Conservation (phyloP, 805 yeast species). For the Lipomyces sp. region DNA sequence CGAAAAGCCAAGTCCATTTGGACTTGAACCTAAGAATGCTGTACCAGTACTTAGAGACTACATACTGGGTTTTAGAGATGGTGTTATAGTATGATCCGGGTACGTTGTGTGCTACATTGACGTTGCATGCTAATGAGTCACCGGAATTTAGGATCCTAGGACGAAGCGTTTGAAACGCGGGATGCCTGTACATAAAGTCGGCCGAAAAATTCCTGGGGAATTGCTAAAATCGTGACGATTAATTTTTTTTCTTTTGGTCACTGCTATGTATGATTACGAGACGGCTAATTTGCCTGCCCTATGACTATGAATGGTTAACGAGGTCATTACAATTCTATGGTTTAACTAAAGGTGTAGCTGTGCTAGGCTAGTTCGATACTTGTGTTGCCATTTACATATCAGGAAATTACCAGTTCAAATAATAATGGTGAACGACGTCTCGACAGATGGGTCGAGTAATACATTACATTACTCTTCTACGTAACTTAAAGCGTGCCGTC, state of each 20-base stretch:
- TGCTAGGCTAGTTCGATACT: too few species aligned
- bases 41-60: slow-evolving; percentile 31
- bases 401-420: too few species aligned
- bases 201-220: slow-evolving; percentile 31
- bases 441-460: too few species aligned
- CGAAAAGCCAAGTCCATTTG: slow-evolving; percentile 21
- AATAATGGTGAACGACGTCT: too few species aligned
- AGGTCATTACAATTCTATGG: too few species aligned
- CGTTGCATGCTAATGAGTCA: background rate
- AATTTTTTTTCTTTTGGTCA: background rate
- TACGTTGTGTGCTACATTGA: background rate
- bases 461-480: too few species aligned
- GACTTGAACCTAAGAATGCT: slow-evolving; percentile 22
- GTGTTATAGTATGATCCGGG: slow-evolving; percentile 24
- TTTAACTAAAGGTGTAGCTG: too few species aligned
- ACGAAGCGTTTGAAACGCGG: slow-evolving; percentile 28
- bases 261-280: background rate
- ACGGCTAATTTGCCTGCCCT: background rate
- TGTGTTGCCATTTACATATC: too few species aligned
- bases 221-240: background rate
- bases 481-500: too few species aligned
- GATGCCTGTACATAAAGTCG: slow-evolving; percentile 27
- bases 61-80: slow-evolving; percentile 32
- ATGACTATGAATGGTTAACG: background rate
- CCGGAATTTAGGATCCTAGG: slow-evolving; percentile 19